These are phyloP conservation scores for Dryas alaskensis DNA, from an alignment of 306 rosid species.

Conservation along the genomic window DNA sequence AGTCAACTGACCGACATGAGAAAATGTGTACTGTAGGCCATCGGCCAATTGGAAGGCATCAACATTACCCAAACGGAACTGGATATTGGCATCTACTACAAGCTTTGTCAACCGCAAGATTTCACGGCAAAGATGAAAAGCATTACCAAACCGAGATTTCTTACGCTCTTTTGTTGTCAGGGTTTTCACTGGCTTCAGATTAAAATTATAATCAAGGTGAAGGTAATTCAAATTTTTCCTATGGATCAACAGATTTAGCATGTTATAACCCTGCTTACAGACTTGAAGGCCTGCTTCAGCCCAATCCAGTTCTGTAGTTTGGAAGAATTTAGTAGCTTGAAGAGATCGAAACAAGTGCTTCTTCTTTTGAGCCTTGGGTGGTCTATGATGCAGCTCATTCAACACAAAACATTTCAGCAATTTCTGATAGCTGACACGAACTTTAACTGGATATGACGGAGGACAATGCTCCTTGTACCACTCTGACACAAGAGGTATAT, in stretches of 20 bases:
- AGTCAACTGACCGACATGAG: conserved; percentile 98
- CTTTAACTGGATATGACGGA: conserved; percentile 97
- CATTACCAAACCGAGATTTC: conserved; percentile 97
- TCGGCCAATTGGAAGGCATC: conserved; percentile 99
- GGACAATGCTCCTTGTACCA: conserved; percentile 99
- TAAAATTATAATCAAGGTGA: conserved; percentile 96
- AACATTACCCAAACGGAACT: conserved; percentile 95
- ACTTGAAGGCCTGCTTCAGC: conserved; percentile 99
- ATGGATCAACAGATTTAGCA: conserved; percentile 92
- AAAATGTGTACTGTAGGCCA: conserved; percentile 94
- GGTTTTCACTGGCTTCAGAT: conserved; percentile 96
- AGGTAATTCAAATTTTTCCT: conserved; percentile 97
- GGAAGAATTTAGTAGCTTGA: conserved; percentile 97
- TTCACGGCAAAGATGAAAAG: conserved; percentile 99
- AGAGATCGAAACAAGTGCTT: conserved; percentile 91
- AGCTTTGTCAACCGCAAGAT: conserved; percentile 94
- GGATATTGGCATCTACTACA: conserved; percentile 98
- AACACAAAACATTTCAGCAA: conserved; percentile 90
- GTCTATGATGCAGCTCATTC: conserved; percentile 98
- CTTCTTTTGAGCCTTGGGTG: conserved; percentile 97
- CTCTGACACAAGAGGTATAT: conserved; percentile 94
- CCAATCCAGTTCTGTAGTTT: conserved; percentile 99
- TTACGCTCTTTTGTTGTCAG: conserved; percentile 92
- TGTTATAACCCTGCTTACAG: conserved; percentile 97
- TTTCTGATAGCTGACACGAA: conserved; percentile 94